A percentile compares a stretch with the other conserved stretches of the same genome.
Evolutionary conservation across 1,139 yeast genomes (phyloP).

Genomic region (Arxiozyma telluris): DNA sequence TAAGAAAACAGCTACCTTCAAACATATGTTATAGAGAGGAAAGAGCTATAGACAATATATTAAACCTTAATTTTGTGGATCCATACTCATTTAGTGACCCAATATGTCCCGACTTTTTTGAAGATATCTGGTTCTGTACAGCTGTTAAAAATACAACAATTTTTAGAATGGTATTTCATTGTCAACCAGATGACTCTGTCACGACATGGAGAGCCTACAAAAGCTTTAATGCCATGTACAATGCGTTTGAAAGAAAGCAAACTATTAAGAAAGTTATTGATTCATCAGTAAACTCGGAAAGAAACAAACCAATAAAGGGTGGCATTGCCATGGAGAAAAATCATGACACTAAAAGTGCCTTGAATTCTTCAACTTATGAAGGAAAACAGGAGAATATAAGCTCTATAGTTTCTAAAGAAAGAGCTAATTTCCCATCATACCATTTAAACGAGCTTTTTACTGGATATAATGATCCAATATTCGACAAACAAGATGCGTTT

Average conservation of each 20-base stretch:
- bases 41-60: conserved; percentile 6
- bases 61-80: conserved; percentile 51
- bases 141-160: conserved; percentile 79
- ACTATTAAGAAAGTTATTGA: neutral
- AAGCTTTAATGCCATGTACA: conserved; percentile 47
- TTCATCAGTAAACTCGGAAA: neutral
- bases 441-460: conserved; percentile 16
- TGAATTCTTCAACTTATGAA: neutral
- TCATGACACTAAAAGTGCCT: neutral
- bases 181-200: conserved; percentile 90
- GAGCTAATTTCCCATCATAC: conserved; percentile 1
- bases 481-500: conserved; percentile 71
- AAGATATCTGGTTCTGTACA: conserved; percentile 78
- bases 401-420: neutral
- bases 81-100: conserved; percentile 90
- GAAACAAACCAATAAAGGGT: neutral
- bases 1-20: conserved; percentile 1
- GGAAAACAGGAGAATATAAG: neutral
- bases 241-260: conserved; percentile 50
- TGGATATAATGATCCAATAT: conserved; percentile 41
- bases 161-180: conserved; percentile 78
- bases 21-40: conserved; percentile 15
- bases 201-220: conserved; percentile 85
- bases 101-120: conserved; percentile 63
- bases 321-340: neutral